phyloP scores from a whole-genome alignment of 192 early-diverging fungal species.

The Chytriomyces hyalinus region DNA sequence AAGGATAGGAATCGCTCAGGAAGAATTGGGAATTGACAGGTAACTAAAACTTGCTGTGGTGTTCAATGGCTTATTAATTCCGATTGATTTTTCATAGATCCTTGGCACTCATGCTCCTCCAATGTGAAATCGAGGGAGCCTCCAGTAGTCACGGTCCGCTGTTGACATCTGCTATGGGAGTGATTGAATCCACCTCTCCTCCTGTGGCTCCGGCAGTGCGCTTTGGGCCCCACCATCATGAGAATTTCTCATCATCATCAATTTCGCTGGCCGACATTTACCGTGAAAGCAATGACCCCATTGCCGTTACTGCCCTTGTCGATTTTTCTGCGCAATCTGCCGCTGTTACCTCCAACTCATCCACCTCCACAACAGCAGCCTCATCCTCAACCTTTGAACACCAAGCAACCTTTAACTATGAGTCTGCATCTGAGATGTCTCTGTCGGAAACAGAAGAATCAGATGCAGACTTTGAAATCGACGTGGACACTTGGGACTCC shows the following conservation, averaged over 20 bases:
- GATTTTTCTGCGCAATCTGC: no score
- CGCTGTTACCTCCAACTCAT: neutral
- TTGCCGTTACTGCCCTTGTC: neutral
- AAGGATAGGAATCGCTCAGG: conserved; percentile 10
- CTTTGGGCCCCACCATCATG: conserved; percentile 30
- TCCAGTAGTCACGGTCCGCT: conserved; percentile 13
- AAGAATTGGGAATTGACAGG: conserved; percentile 6
- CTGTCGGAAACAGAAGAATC: neutral
- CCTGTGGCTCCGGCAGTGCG: conserved; percentile 24
- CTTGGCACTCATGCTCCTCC: conserved; percentile 7
- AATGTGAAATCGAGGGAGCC: neutral
- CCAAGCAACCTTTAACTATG: conserved; percentile 7
- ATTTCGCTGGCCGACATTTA: conserved; percentile 38
- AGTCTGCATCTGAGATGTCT: conserved; percentile 12
- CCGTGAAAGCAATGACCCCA: conserved; percentile 12
- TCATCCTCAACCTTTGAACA: neutral
- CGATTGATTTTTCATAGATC: neutral
- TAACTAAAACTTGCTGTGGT: neutral
- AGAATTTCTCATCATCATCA: conserved; percentile 9
- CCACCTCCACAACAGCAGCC: neutral
- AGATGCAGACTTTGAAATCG: conserved; percentile 8
- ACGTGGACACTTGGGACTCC: conserved; percentile 22
- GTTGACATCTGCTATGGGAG: conserved; percentile 16
- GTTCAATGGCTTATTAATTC: neutral
- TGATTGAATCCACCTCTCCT: conserved; percentile 19